phyloP scores from a whole-genome alignment of 257 asterid genomes.

The Vinca minor region DNA sequence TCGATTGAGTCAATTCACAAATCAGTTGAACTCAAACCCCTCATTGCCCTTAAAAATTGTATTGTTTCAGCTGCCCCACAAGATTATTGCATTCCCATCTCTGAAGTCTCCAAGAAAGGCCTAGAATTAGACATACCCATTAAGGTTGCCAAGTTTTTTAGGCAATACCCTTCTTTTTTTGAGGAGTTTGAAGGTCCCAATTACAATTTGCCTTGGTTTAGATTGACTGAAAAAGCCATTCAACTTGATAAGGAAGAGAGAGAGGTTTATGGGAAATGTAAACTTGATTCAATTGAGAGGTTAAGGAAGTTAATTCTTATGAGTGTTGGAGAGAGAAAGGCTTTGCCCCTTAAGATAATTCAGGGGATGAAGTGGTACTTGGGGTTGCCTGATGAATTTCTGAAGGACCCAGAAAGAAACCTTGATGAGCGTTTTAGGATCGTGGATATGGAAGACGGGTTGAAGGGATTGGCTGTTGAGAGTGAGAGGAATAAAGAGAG shows the following conservation, averaged over 20 bases:
- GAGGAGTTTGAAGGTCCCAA: conserved; percentile 78
- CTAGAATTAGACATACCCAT: conserved; percentile 39
- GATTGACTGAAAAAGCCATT: conserved; percentile 52
- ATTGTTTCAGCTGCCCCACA: conserved; percentile 57
- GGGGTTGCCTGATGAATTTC: conserved; percentile 68
- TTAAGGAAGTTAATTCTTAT: conserved; percentile 60
- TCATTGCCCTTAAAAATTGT: conserved; percentile 57
- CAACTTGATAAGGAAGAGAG: conserved; percentile 67
- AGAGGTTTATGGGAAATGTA: conserved; percentile 36
- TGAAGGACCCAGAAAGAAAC: conserved; percentile 39
- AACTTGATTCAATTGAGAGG: conserved; percentile 51
- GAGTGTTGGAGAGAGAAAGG: conserved; percentile 45
- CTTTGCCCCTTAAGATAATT: conserved; percentile 62
- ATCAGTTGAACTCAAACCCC: conserved; percentile 62
- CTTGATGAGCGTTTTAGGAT: conserved; percentile 35
- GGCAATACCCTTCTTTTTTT: conserved; percentile 70
- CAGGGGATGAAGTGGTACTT: conserved; percentile 65
- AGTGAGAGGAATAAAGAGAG: conserved; percentile 22
- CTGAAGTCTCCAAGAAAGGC: conserved; percentile 60
- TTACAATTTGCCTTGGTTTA: conserved; percentile 74
- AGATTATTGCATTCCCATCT: conserved; percentile 59
- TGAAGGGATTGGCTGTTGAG: conserved; percentile 51
- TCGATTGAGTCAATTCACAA: conserved; percentile 70
- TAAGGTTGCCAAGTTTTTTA: conserved; percentile 65
- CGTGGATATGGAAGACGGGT: conserved; percentile 64